phyloP scores from a whole-genome alignment of 805 yeast species.

The Millerozyma miso region DNA sequence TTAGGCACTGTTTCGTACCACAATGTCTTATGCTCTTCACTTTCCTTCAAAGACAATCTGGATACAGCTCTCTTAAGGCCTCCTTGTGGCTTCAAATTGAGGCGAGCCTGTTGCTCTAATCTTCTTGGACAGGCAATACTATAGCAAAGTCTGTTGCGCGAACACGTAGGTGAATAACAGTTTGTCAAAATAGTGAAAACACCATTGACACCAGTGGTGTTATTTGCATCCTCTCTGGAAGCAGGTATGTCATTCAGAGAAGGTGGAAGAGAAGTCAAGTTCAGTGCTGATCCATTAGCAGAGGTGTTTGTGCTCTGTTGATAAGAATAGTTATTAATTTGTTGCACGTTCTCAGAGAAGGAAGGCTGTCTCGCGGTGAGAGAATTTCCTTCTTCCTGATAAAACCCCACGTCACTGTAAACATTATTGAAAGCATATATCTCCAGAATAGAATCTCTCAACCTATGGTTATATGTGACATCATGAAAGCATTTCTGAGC shows the following conservation, averaged over 20 bases:
- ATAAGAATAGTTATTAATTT: conserved; percentile 17
- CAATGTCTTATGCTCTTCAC: conserved; percentile 72
- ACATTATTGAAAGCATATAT: conserved; percentile 77
- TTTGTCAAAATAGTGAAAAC: conserved; percentile 89
- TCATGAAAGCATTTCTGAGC: conserved; percentile 94
- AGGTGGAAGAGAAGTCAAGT: conserved; percentile 9
- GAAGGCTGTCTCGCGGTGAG: conserved; percentile 28
- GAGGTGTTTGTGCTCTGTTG: conserved; percentile 11
- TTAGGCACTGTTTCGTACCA: conserved; percentile 93
- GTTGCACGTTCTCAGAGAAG: conserved; percentile 14
- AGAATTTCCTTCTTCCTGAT: conserved; percentile 21
- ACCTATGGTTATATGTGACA: conserved; percentile 89
- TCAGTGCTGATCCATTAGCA: conserved; percentile 9
- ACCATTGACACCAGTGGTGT: conserved; percentile 62
- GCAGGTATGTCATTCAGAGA: conserved; percentile 4
- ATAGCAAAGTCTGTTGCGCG: conserved; percentile 82
- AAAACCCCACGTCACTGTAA: conserved; percentile 43
- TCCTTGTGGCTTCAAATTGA: conserved; percentile 83
- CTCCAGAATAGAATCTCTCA: conserved; percentile 83
- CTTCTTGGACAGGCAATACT: conserved; percentile 96
- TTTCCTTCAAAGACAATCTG: conserved; percentile 60
- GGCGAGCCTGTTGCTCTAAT: conserved; percentile 90
- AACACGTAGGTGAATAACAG: conserved; percentile 96
- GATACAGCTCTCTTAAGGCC: conserved; percentile 76
- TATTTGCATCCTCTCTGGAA: conserved; percentile 1